These are phyloP conservation scores for Candida insectalens DNA, from an alignment of 805 yeast genomes.

Conservation along the genomic window DNA sequence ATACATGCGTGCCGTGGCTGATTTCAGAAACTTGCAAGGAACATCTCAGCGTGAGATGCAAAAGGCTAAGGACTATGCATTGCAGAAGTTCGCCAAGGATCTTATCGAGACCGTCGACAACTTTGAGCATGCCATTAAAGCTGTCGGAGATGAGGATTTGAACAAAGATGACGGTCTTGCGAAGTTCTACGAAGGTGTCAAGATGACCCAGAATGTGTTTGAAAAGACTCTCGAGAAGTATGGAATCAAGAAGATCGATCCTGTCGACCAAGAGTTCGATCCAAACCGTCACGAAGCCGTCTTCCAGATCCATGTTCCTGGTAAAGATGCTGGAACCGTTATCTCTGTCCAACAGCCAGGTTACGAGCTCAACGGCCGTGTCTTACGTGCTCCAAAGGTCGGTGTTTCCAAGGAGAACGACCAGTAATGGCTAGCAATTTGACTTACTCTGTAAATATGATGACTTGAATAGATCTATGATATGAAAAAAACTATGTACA, in stretches of 20 bases:
- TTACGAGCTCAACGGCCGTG: conserved; percentile 76
- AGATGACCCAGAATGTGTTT: conserved; percentile 80
- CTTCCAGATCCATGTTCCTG: conserved; percentile 79
- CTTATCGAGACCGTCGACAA: conserved; percentile 84
- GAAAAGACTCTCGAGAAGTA: conserved; percentile 75
- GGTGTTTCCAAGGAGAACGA: conserved; percentile 64
- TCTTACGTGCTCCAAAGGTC: conserved; percentile 90
- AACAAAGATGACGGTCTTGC: conserved; percentile 53
- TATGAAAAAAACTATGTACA: neutral
- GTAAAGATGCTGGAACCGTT: conserved; percentile 84
- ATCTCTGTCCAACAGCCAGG: conserved; percentile 91
- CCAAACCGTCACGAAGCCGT: conserved; percentile 92
- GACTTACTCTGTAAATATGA: neutral
- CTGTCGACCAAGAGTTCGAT: conserved; percentile 77
- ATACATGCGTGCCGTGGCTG: conserved; percentile 77
- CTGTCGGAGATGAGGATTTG: conserved; percentile 56
- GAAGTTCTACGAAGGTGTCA: conserved; percentile 78
- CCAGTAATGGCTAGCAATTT: conserved; percentile 9
- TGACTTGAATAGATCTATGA: neutral
- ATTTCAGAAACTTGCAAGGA: conserved; percentile 86
- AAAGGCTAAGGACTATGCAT: conserved; percentile 82
- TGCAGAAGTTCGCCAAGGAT: conserved; percentile 87
- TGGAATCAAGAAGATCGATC: conserved; percentile 75
- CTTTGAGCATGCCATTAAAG: conserved; percentile 74
- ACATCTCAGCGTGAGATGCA: conserved; percentile 80